Base-by-base conservation (phyloP, 1,284 basidiomycete species). In the Bjerkandera adusta region DNA sequence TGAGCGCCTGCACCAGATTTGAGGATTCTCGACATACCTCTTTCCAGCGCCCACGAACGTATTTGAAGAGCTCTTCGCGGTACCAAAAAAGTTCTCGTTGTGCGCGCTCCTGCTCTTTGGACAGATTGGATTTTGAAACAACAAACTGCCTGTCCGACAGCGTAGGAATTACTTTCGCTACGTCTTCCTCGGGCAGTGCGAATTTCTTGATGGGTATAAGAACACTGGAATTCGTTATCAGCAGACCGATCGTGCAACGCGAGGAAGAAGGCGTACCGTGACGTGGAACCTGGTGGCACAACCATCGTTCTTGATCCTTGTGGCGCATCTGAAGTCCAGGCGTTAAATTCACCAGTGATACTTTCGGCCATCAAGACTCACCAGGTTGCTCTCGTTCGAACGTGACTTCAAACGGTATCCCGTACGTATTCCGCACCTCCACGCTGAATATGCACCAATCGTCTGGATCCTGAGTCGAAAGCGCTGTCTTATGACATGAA, bases 81-180 rank as follows among this genome's bases (percentile, higher is more conserved):
- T 94, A 95, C 96, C 95, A 98, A 69, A 98, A 98, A 12, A 94
- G 64, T 58, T 91, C 85, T 27, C 83, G 75, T 56, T 89, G 83
- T 7, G 71, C 61, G 30, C 69, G 72, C 51, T 85, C 76, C 57
- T 92, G 85, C 34, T 67, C 67, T 3, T 69, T 63, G 1, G 82
- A 77, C 44, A 89, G 68, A 45, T 74, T 76, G 8, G 83, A 78
- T 59, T 89, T 89, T 16, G 84, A 77, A 0, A 97, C 86, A 13
- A 97, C 85, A 64, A 95, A 98, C 62, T 99, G 96, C n/a, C 93
- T 76, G 49, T 89, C 83, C 3, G 88, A 87, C 26, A 96, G 69
- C 4, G 84, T 83, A 0, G 96, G 96, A 48, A 97, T 91, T 1
- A 88, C 78, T 34, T 72, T 71, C 2, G 77, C 75, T 8, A 82